phyloP scores from a whole-genome alignment of 805 yeast genomes.

The Candida taoyuanica region DNA sequence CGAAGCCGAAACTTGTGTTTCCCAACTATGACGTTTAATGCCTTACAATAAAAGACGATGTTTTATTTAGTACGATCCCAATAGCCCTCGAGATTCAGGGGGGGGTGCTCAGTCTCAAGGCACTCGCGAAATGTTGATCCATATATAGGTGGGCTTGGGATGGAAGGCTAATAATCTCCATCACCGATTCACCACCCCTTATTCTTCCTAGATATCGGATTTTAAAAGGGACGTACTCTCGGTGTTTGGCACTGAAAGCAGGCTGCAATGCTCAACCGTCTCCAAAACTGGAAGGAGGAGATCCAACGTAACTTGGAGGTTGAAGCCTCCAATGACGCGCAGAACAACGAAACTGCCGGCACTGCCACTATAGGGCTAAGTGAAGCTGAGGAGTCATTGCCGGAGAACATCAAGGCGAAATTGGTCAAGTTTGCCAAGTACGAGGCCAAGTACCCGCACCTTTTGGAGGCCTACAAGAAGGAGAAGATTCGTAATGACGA shows the following conservation, averaged over 20 bases:
- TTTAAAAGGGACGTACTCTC: too few species aligned
- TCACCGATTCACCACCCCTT: too few species aligned
- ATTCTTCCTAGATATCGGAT: too few species aligned
- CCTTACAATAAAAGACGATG: too few species aligned
- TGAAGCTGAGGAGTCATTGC: constrained; percentile 29
- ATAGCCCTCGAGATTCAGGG: too few species aligned
- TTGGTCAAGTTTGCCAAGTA: constrained; percentile 76
- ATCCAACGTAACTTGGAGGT: constrained; percentile 38
- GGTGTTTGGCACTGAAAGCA: neutral
- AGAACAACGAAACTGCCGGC: constrained; percentile 1
- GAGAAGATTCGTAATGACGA: constrained; percentile 54
- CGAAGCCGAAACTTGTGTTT: neutral
- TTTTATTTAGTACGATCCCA: too few species aligned
- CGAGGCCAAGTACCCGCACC: constrained; percentile 83
- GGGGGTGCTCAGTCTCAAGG: too few species aligned
- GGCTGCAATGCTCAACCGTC: constrained; percentile 2
- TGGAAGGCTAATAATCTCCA: too few species aligned
- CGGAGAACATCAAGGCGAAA: constrained; percentile 55
- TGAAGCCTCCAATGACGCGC: constrained; percentile 15
- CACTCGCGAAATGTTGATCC: constrained; percentile 1
- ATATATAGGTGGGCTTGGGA: neutral
- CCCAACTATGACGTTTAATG: constrained; percentile 3
- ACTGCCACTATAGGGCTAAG: constrained; percentile 10
- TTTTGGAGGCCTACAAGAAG: constrained; percentile 77
- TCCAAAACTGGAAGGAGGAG: constrained; percentile 56